A percentile compares a stretch with the other conserved stretches of the same genome.
These are phyloP conservation scores for Phytophthora hibernalis DNA, from an alignment of 352 stramenopile species.

Conservation along the genomic window DNA sequence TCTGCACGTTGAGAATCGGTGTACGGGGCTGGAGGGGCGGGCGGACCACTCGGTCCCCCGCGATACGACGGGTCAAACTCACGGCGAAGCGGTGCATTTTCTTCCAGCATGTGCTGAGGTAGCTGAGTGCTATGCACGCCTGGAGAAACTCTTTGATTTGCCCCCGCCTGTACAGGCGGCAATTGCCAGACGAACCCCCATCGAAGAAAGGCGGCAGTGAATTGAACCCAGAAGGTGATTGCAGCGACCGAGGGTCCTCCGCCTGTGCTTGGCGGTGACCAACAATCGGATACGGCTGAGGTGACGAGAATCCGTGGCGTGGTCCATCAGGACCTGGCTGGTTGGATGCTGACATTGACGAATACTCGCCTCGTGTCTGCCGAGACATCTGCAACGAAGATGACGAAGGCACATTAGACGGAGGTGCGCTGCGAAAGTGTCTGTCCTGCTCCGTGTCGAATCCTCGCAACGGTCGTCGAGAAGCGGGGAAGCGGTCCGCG, in stretches of 20 bases:
- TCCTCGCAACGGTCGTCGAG: constrained; percentile 26
- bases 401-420: constrained; percentile 17
- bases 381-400: constrained; percentile 27
- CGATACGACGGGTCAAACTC: constrained; percentile 34
- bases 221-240: constrained; percentile 19
- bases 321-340: constrained; percentile 16
- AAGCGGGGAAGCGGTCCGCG: constrained; percentile 26
- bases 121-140: constrained; percentile 22
- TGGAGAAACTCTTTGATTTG: constrained; percentile 24
- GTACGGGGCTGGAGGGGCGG: constrained; percentile 24
- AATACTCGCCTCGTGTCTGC: constrained; percentile 29
- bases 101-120: constrained; percentile 28
- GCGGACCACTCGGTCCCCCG: constrained; percentile 3
- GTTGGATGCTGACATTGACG: constrained; percentile 15
- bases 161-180: constrained; percentile 3
- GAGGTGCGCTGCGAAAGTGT: constrained; percentile 32
- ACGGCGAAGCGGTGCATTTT: constrained; percentile 18
- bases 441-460: constrained; percentile 40
- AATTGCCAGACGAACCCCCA: constrained; percentile 21
- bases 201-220: constrained; percentile 27
- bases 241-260: constrained; percentile 27
- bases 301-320: constrained; percentile 29
- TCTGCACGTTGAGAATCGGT: constrained; percentile 19
- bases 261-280: constrained; percentile 18
- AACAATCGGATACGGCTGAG: constrained; percentile 31